A percentile compares a stretch with the other conserved stretches of the same genome.
phyloP scores from a whole-genome alignment of 352 stramenopile genomes.

The Pythium monospermum region DNA sequence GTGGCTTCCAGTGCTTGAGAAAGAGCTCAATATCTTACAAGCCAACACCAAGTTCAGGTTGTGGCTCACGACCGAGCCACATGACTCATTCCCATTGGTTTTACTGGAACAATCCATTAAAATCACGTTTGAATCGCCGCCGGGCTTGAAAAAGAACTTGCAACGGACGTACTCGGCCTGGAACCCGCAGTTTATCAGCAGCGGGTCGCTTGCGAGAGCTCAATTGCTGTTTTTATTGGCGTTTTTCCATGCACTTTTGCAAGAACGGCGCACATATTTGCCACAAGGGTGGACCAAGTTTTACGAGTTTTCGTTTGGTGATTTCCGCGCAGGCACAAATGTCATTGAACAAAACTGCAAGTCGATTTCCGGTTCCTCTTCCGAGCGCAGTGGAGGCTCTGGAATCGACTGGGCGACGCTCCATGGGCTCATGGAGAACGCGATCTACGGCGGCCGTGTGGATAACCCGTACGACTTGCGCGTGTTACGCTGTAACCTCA shows the following conservation, averaged over 20 bases:
- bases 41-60: slow-evolving; percentile 88
- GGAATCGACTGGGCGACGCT: slow-evolving; percentile 92
- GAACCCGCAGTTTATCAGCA: slow-evolving; percentile 69
- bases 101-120: slow-evolving; percentile 92
- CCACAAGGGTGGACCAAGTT: slow-evolving; percentile 96
- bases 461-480: slow-evolving; percentile 92
- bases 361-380: slow-evolving; percentile 10
- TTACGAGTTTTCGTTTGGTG: slow-evolving; percentile 94
- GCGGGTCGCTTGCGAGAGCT: slow-evolving; percentile 31
- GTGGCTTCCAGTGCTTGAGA: slow-evolving; percentile 92
- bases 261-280: slow-evolving; percentile 90
- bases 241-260: slow-evolving; percentile 86
- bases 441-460: slow-evolving; percentile 93
- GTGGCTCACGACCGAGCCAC: slow-evolving; percentile 93
- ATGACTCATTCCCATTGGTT: slow-evolving; percentile 88
- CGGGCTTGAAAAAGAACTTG: slow-evolving; percentile 94
- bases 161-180: slow-evolving; percentile 90
- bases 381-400: slow-evolving; percentile 12
- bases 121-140: slow-evolving; percentile 94
- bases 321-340: slow-evolving; percentile 90
- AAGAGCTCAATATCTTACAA: slow-evolving; percentile 73
- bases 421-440: slow-evolving; percentile 94
- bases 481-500: slow-evolving; percentile 86
- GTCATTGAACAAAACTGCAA: slow-evolving; percentile 81
- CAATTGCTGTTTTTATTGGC: slow-evolving; percentile 88